These are phyloP conservation scores for Scortechinia acanthostroma DNA, from an alignment of 2,329 filamentous ascomycete species.

Conservation along the genomic window DNA sequence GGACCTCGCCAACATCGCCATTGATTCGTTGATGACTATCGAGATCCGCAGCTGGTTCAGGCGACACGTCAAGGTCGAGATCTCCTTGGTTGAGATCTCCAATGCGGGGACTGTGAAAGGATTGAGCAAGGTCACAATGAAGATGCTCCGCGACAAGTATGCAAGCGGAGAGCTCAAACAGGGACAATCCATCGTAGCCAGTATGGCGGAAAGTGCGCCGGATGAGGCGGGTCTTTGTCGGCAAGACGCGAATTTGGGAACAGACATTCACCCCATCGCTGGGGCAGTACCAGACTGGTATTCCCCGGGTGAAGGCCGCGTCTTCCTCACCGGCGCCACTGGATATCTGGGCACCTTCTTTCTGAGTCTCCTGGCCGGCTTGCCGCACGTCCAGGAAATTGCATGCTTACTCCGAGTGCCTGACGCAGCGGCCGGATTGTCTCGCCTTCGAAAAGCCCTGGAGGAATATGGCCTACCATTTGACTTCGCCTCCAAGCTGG, in stretches of 20 bases:
- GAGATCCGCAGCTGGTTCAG: constrained; percentile 1
- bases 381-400: neutral
- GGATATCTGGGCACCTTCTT: neutral
- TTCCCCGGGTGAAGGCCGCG: neutral
- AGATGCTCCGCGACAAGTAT: neutral
- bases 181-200: neutral
- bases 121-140: neutral
- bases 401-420: neutral
- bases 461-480: neutral
- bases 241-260: neutral
- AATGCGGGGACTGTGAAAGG: neutral
- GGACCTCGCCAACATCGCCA: neutral
- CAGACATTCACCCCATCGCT: neutral
- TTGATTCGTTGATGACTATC: constrained; percentile 1
- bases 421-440: neutral
- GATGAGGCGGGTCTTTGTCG: neutral
- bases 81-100: neutral
- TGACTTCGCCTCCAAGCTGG: neutral
- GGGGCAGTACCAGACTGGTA: neutral
- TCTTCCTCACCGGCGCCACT: neutral
- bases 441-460: neutral
- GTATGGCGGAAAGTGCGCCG: neutral
- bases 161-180: neutral
- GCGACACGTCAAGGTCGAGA: neutral
- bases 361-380: neutral